A percentile compares a stretch with the other conserved stretches of the same genome.
Evolutionary conservation across 148 eudicot species (phyloP).

Genomic region (Mesembryanthemum crystallinum): DNA sequence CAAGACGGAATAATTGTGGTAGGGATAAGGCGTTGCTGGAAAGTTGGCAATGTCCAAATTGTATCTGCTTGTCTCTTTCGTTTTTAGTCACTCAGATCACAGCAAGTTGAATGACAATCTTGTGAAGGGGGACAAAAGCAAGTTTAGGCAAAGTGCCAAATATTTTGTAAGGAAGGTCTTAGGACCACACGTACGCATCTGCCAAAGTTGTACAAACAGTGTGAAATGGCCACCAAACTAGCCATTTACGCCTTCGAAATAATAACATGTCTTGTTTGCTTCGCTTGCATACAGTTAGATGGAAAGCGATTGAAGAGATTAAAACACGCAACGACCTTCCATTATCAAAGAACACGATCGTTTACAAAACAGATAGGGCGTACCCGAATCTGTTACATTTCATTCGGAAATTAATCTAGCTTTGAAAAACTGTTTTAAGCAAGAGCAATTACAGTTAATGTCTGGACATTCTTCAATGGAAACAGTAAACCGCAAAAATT

Average conservation of each 20-base stretch:
- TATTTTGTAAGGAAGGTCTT: not conserved
- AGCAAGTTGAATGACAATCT: not conserved
- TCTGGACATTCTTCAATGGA: not conserved
- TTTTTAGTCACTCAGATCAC: not conserved
- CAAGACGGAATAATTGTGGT: no score
- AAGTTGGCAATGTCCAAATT: no score
- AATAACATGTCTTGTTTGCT: not conserved
- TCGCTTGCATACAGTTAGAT: slow-evolving; percentile 1
- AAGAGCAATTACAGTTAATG: not conserved
- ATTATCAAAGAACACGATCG: not conserved
- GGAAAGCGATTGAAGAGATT: not conserved
- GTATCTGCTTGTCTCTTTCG: no score
- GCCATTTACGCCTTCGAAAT: not conserved
- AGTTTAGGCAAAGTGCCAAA: not conserved
- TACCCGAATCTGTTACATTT: slow-evolving; percentile 2
- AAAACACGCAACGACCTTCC: not conserved
- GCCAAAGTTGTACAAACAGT: not conserved
- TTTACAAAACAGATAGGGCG: not conserved
- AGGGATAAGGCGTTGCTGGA: no score
- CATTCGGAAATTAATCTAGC: not conserved
- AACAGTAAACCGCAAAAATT: not conserved
- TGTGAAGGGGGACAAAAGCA: not conserved
- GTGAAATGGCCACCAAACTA: not conserved
- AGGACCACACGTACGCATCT: not conserved
- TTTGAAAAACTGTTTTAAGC: slow-evolving; percentile 6